phyloP scores from a whole-genome alignment of 176 grass and related monocot genomes.

The Metroxylon sagu region DNA sequence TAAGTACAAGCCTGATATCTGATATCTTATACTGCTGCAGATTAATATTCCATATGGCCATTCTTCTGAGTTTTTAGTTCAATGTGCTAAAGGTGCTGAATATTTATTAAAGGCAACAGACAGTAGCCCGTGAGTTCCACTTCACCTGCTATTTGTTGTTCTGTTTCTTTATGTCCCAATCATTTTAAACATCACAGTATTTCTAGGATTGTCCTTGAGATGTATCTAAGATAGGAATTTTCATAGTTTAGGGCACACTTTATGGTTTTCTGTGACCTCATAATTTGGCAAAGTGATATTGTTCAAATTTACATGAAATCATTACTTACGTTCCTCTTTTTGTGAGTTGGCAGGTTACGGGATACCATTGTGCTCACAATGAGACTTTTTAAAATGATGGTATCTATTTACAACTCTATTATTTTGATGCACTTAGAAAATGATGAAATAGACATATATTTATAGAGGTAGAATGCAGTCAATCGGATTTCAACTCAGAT shows the following conservation, averaged over 20 bases:
- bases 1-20: conserved; percentile 1
- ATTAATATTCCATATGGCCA: conserved; percentile 51
- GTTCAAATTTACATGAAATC: too few relatives aligned
- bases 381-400: conserved; percentile 75
- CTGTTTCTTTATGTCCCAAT: neutral
- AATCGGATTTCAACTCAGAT: too few relatives aligned
- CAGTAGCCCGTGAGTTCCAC: conserved; percentile 49
- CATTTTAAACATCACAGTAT: too few relatives aligned
- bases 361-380: conserved; percentile 84
- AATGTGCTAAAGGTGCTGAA: conserved; percentile 31
- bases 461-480: too few relatives aligned
- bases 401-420: conserved; percentile 19
- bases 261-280: too few relatives aligned
- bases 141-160: neutral
- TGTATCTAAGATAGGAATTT: too few relatives aligned
- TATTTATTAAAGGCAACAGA: conserved; percentile 49
- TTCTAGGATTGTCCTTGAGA: too few relatives aligned
- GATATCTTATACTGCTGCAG: conserved; percentile 40
- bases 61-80: conserved; percentile 53
- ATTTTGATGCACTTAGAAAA: neutral
- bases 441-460: too few relatives aligned
- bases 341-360: conserved; percentile 42
- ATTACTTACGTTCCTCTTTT: neutral
- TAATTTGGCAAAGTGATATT: too few relatives aligned
- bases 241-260: too few relatives aligned